phyloP scores from a whole-genome alignment of 192 early-diverging fungal genomes.

The Pilobolus umbonatus region DNA sequence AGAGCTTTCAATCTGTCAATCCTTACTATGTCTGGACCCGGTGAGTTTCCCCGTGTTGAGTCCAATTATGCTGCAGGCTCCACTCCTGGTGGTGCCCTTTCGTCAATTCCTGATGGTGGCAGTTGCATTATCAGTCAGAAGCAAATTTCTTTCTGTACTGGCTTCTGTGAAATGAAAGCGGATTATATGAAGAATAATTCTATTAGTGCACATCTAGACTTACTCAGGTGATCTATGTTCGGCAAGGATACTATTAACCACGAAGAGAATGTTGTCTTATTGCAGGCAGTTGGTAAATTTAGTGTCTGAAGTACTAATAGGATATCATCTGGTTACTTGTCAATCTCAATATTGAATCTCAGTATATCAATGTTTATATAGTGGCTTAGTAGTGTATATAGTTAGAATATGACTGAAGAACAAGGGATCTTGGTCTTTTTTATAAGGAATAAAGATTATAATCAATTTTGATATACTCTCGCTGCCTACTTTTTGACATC shows the following conservation, averaged over 20 bases:
- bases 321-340: too few relatives aligned
- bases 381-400: too few relatives aligned
- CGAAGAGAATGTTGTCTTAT: constrained; percentile 11
- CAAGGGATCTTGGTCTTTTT: too few relatives aligned
- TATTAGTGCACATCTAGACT: constrained; percentile 2
- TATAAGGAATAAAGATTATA: too few relatives aligned
- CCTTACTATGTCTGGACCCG: constrained; percentile 47
- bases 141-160: constrained; percentile 11
- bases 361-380: too few relatives aligned
- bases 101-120: constrained; percentile 18
- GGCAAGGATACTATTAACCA: constrained; percentile 3
- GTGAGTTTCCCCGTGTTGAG: constrained; percentile 51
- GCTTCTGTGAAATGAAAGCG: constrained; percentile 15
- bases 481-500: too few relatives aligned
- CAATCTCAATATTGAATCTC: too few relatives aligned
- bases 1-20: constrained; percentile 30
- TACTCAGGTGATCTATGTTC: constrained; percentile 7
- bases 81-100: constrained; percentile 49
- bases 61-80: constrained; percentile 43
- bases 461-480: too few relatives aligned
- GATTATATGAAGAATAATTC: constrained; percentile 16
- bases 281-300: constrained; percentile 15
- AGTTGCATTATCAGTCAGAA: constrained; percentile 15
- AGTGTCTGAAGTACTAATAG: too few relatives aligned
- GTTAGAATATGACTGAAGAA: too few relatives aligned